Percentiles rank a stretch among this genome's conserved stretches.
phyloP scores from a whole-genome alignment of 2,329 filamentous ascomycete genomes.

The Fusarium agapanthi region DNA sequence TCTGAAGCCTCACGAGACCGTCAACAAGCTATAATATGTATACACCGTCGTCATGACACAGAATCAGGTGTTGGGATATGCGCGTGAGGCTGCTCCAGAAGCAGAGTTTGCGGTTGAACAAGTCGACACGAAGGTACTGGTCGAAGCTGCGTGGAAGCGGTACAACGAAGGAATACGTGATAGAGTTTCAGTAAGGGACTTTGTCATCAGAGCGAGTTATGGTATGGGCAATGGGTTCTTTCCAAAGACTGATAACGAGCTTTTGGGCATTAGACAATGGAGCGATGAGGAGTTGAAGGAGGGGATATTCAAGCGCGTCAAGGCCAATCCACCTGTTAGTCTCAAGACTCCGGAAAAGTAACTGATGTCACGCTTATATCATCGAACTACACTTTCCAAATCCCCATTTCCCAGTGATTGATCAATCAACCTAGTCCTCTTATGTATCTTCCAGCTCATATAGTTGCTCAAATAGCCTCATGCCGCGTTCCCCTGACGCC shows the following conservation, averaged over 20 bases:
- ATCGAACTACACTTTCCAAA: fast-evolving
- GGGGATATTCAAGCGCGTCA: neutral
- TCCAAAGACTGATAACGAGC: neutral
- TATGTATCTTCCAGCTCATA: neutral
- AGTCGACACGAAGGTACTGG: neutral
- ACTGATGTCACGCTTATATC: neutral
- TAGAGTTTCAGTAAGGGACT: neutral
- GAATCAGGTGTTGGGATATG: neutral
- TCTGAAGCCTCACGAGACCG: neutral
- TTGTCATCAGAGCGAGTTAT: neutral
- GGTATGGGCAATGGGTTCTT: neutral
- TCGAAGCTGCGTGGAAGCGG: constrained; percentile 7
- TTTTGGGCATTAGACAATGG: neutral
- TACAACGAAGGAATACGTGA: neutral
- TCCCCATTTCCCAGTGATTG: fast-evolving
- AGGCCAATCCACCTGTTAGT: neutral
- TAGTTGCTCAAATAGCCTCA: neutral
- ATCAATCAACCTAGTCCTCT: neutral
- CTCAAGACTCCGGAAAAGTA: neutral
- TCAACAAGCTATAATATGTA: neutral
- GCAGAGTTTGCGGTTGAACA: neutral
- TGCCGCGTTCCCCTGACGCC: neutral
- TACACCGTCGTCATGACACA: constrained; percentile 6
- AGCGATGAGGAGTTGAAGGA: neutral
- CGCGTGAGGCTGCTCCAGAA: neutral